Percentiles rank a stretch among this genome's conserved stretches.
Evolutionary conservation across 2,329 filamentous ascomycete genomes (phyloP).

Genomic region (Didymella lethalis): DNA sequence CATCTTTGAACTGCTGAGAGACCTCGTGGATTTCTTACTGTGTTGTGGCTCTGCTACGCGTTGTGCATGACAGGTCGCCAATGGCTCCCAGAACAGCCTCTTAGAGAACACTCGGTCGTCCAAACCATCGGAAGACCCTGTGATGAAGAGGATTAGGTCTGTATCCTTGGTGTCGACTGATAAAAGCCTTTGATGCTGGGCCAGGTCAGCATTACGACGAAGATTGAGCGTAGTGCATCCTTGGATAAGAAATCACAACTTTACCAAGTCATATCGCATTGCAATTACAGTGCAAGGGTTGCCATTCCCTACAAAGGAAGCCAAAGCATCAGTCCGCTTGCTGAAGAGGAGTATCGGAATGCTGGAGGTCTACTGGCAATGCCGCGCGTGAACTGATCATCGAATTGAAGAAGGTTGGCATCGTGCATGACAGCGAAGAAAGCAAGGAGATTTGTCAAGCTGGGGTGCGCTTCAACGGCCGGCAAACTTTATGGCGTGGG

Average conservation of each 20-base stretch:
- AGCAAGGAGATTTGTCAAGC: background rate
- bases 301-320: background rate
- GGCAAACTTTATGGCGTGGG: background rate
- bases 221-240: conserved; percentile 1
- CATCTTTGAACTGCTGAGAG: background rate
- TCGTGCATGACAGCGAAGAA: background rate
- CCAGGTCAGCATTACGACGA: conserved; percentile 12
- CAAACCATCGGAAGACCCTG: background rate
- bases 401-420: too few relatives aligned
- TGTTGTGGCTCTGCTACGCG: background rate
- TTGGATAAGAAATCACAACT: conserved; percentile 1
- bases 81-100: background rate
- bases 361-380: background rate
- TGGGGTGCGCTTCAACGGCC: background rate
- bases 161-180: background rate
- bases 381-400: background rate
- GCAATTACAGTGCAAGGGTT: background rate
- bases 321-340: background rate
- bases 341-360: background rate
- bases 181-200: background rate
- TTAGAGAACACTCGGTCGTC: background rate
- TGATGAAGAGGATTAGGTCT: background rate
- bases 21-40: background rate
- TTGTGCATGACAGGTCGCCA: background rate
- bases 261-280: conserved; percentile 4